Evolutionary conservation across 257 asterid genomes (phyloP).

Genomic region (Nyctanthes arbortristis): DNA sequence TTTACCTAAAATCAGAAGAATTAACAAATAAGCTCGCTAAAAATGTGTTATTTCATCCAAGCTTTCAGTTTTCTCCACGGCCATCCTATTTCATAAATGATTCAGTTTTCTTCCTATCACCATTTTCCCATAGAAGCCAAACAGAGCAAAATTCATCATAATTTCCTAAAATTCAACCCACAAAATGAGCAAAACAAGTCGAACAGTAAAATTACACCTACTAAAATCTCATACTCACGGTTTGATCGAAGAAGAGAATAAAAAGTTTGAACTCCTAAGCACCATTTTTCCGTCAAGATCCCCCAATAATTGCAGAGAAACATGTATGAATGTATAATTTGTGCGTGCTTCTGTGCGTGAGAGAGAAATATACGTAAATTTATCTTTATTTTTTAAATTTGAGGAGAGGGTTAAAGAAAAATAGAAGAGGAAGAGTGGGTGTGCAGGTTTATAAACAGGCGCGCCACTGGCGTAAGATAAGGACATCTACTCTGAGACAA

Average conservation of each 20-base stretch:
- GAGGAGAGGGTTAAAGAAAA: constrained; percentile 7
- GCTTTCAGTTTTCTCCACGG: not conserved
- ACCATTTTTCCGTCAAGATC: constrained; percentile 15
- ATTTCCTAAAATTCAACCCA: not conserved
- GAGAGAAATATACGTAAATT: constrained; percentile 1
- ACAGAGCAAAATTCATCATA: not conserved
- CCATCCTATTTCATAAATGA: too few relatives aligned
- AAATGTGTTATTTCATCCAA: too few relatives aligned
- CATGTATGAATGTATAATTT: not conserved
- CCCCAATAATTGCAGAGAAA: not conserved
- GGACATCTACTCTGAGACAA: constrained; percentile 6
- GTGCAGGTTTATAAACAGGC: constrained; percentile 36
- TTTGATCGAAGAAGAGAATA: constrained; percentile 4
- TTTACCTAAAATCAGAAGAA: not conserved
- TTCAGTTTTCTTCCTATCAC: not conserved
- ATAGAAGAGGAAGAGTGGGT: constrained; percentile 25
- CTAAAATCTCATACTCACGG: constrained; percentile 21
- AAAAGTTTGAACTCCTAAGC: constrained; percentile 8
- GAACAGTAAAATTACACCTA: constrained; percentile 11
- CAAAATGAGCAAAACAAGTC: constrained; percentile 18
- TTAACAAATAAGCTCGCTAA: not conserved
- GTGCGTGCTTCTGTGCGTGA: not conserved
- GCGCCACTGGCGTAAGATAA: constrained; percentile 45
- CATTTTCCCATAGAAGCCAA: not conserved
- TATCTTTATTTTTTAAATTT: not conserved